Evolutionary conservation across 2,329 filamentous ascomycete species (phyloP).

Genomic region (Aspergillus sp.): DNA sequence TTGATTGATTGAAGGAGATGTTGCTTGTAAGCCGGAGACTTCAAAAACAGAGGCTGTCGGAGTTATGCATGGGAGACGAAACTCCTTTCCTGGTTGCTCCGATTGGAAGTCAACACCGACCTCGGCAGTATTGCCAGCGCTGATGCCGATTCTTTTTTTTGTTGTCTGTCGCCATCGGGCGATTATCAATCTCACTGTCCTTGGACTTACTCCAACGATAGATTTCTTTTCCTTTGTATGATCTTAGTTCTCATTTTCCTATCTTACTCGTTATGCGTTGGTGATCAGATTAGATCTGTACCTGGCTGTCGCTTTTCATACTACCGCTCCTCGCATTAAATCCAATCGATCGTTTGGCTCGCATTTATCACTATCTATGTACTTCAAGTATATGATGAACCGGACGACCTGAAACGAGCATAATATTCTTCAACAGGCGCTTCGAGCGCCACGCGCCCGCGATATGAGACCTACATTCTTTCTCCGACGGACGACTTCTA

Average conservation of each 20-base stretch:
- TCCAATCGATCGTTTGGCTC: background rate
- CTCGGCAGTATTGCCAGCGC: conserved; percentile 7
- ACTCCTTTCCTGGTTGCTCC: conserved; percentile 2
- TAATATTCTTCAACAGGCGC: background rate
- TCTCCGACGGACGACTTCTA: conserved; percentile 19
- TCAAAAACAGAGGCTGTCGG: background rate
- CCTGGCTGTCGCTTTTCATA: background rate
- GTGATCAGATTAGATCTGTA: background rate
- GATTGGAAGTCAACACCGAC: conserved; percentile 18
- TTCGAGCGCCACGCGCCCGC: background rate
- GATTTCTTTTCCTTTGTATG: conserved; percentile 2
- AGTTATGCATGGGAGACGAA: background rate
- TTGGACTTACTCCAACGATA: background rate
- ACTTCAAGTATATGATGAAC: background rate
- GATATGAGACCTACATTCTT: conserved; percentile 23
- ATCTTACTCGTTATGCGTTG: background rate
- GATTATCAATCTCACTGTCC: conserved; percentile 6
- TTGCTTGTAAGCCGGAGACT: background rate
- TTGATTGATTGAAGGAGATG: background rate
- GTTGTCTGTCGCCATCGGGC: conserved; percentile 5
- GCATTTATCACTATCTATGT: background rate
- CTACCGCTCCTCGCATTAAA: background rate
- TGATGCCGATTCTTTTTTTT: conserved; percentile 1
- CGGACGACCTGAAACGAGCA: background rate
- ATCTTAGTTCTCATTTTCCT: background rate